phyloP scores from a whole-genome alignment of 148 eudicot species.

The Bassia scoparia region DNA sequence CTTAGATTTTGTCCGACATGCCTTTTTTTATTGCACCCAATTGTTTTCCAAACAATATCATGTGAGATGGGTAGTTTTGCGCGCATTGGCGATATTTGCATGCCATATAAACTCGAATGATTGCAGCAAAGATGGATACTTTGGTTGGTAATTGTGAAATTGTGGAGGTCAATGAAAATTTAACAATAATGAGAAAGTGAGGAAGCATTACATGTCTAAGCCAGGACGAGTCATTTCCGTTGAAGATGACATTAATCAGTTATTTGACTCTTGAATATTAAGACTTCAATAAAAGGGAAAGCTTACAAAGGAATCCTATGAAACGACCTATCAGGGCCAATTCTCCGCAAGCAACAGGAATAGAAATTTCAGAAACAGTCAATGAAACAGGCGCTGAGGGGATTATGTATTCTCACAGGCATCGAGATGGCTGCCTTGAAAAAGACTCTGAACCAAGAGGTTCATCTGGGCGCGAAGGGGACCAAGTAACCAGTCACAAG shows the following conservation, averaged over 20 bases:
- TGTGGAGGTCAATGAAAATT: constrained; percentile 50
- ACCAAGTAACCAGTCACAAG: constrained; percentile 33
- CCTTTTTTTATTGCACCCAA: constrained; percentile 9
- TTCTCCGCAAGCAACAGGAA: constrained; percentile 46
- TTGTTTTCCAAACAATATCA: constrained; percentile 20
- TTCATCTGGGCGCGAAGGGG: constrained; percentile 50
- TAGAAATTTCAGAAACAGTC: constrained; percentile 60
- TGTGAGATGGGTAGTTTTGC: constrained; percentile 28
- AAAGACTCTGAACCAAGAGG: constrained; percentile 38
- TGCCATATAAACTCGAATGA: too few relatives aligned
- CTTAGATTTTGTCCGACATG: too few relatives aligned
- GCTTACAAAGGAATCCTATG: constrained; percentile 53
- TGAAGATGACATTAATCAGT: constrained; percentile 70
- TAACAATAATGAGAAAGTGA: constrained; percentile 28
- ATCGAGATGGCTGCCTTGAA: constrained; percentile 88
- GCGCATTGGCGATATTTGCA: constrained; percentile 1
- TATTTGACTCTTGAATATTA: constrained; percentile 64
- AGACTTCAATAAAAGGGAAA: constrained; percentile 38
- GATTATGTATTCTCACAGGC: constrained; percentile 84
- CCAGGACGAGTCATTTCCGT: constrained; percentile 50
- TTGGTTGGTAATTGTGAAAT: constrained; percentile 51
- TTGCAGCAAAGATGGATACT: constrained; percentile 38
- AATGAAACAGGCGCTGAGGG: constrained; percentile 84
- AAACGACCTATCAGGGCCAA: constrained; percentile 60
- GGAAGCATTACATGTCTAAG: constrained; percentile 29